Percentiles rank a stretch among this genome's conserved stretches.
These are phyloP conservation scores for Pythium periplocum DNA, from an alignment of 352 stramenopile genomes.

Conservation along the genomic window DNA sequence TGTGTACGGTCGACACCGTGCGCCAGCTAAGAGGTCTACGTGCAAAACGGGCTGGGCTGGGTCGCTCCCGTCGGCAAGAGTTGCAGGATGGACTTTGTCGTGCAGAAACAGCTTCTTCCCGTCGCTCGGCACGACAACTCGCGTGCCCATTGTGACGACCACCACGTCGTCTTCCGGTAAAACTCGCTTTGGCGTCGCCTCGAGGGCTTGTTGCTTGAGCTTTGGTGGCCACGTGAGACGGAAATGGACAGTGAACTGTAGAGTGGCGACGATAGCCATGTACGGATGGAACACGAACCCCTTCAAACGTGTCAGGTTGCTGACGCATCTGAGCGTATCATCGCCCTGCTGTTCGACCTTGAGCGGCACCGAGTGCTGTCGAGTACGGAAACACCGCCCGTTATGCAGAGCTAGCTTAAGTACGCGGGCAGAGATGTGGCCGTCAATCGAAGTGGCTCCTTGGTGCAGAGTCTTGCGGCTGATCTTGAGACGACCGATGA, in stretches of 20 bases:
- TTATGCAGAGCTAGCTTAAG: constrained; percentile 89
- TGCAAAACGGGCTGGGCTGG: constrained; percentile 36
- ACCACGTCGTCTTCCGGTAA: constrained; percentile 71
- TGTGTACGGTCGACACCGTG: constrained; percentile 63
- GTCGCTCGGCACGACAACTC: constrained; percentile 62
- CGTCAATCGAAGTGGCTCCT: constrained; percentile 38
- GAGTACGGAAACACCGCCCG: constrained; percentile 70
- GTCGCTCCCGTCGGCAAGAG: constrained; percentile 11
- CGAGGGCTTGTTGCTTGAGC: constrained; percentile 54
- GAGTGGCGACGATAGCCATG: constrained; percentile 73
- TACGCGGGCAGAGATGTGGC: constrained; percentile 66
- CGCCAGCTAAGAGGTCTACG: constrained; percentile 59
- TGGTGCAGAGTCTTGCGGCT: constrained; percentile 51
- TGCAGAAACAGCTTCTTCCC: constrained; percentile 73
- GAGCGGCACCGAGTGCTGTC: constrained; percentile 56
- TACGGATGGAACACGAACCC: constrained; percentile 75
- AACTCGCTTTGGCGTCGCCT: constrained; percentile 40
- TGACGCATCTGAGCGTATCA: constrained; percentile 53
- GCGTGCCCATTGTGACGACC: constrained; percentile 65
- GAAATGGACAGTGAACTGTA: constrained; percentile 88
- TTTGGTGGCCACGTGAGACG: constrained; percentile 62
- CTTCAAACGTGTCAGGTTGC: constrained; percentile 45
- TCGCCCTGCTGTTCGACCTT: constrained; percentile 53
- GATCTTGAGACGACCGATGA: constrained; percentile 56
- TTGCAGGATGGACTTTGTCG: constrained; percentile 39